A percentile compares a stretch with the other conserved stretches of the same genome.
These are phyloP conservation scores for Verticillium tricorpus DNA, from an alignment of 2,329 filamentous ascomycete species.

Conservation along the genomic window DNA sequence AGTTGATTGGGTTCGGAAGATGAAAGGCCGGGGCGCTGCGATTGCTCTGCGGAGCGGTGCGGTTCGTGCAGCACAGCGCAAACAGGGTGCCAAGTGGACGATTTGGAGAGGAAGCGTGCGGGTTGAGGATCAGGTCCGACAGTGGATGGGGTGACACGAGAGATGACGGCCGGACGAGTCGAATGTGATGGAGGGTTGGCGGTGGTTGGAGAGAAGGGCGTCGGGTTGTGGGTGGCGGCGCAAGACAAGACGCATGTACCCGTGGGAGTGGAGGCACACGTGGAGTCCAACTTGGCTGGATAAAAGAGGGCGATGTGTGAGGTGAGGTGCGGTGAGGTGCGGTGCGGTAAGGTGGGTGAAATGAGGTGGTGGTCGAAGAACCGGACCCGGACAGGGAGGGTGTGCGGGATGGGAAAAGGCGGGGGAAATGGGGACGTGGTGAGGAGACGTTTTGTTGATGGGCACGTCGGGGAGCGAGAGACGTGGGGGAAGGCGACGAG, in stretches of 20 bases:
- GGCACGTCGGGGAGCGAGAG: neutral
- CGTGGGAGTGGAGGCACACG: neutral
- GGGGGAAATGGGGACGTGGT: constrained; percentile 14
- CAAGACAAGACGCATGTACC: constrained; percentile 11
- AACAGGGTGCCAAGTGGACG: neutral
- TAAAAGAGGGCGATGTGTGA: constrained; percentile 7
- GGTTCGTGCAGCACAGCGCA: neutral
- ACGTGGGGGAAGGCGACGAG: neutral
- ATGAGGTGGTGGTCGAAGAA: constrained; percentile 18
- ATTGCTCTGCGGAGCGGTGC: neutral
- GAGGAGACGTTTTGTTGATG: constrained; percentile 9
- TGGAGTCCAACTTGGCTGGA: constrained; percentile 9
- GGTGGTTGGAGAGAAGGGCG: constrained; percentile 6
- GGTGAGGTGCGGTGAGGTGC: neutral
- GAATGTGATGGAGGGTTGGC: constrained; percentile 8
- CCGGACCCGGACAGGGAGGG: constrained; percentile 11
- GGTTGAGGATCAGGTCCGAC: constrained; percentile 5
- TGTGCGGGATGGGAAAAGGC: constrained; percentile 14
- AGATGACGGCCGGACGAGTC: constrained; percentile 4
- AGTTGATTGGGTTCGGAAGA: constrained; percentile 8
- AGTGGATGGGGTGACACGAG: constrained; percentile 7
- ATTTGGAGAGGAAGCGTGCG: constrained; percentile 3
- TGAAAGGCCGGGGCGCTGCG: constrained; percentile 3
- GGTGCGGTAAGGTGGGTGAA: neutral
- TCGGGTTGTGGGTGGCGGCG: constrained; percentile 9